Percentiles rank a stretch among this genome's conserved stretches.
These are phyloP conservation scores for Microascus cirrosus DNA, from an alignment of 2,329 filamentous ascomycete species.

Conservation along the genomic window DNA sequence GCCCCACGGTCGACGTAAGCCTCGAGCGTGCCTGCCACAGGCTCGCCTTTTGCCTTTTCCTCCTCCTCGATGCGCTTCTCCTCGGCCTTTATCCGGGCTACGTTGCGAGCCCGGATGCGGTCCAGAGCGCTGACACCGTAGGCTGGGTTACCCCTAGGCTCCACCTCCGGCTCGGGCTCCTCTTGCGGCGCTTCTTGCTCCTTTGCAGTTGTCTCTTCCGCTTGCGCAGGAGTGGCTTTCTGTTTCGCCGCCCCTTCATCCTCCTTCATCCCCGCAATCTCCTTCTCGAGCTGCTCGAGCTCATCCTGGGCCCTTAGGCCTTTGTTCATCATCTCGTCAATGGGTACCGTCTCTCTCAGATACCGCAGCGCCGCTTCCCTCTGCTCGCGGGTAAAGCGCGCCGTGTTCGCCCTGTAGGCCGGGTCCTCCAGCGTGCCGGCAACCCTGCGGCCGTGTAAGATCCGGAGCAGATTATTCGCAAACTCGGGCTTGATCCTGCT, in stretches of 20 bases:
- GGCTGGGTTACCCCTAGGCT: constrained; percentile 29
- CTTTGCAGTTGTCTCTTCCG: constrained; percentile 7
- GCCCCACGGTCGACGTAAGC: constrained; percentile 23
- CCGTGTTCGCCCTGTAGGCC: constrained; percentile 33
- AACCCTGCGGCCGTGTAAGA: constrained; percentile 52
- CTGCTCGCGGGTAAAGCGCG: constrained; percentile 27
- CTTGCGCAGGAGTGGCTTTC: constrained; percentile 7
- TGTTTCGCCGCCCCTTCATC: constrained; percentile 8
- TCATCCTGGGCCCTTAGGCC: constrained; percentile 53
- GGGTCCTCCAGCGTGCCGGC: constrained; percentile 54
- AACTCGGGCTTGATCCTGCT: constrained; percentile 25
- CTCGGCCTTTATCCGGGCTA: constrained; percentile 35
- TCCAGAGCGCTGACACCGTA: constrained; percentile 50
- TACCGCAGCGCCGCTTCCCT: constrained; percentile 38
- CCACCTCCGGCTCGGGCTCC: constrained; percentile 8
- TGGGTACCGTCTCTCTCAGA: constrained; percentile 39
- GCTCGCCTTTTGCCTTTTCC: constrained; percentile 16
- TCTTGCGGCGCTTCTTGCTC: constrained; percentile 12
- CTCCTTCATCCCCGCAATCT: constrained; percentile 10
- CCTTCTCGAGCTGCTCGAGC: constrained; percentile 37
- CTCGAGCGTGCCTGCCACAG: constrained; percentile 6
- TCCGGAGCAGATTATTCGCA: constrained; percentile 43
- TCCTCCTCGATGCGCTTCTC: constrained; percentile 31
- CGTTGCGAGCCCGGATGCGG: constrained; percentile 40
- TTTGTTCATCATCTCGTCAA: constrained; percentile 51